Evolutionary conservation across 306 rosid species (phyloP), one percentile per base, ranked within the genome.

Genomic region (Neltuma alba): DNA sequence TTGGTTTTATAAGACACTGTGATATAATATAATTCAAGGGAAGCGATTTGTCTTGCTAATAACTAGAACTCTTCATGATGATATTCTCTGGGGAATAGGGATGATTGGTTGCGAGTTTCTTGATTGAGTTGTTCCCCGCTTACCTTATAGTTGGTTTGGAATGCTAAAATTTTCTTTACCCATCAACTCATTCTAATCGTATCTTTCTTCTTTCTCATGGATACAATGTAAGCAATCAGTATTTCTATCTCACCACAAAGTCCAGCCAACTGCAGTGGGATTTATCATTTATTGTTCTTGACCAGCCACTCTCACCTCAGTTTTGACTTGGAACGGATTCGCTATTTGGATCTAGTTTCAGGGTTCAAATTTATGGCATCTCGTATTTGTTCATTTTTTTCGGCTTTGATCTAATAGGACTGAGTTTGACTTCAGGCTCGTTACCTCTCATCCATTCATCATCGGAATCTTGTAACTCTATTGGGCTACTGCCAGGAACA

Each of bases 401-500:
- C 15, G 7, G 77, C 75, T 76, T 83, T 80, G 70, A 68, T 81
- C 84, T 83, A 81, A 90, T 77, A 79, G 54, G 74, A 27, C 50
- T 79, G 78, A 72, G 64, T 69, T 84, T 70, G 45, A 70, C 80
- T 85, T 72, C 88, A 94, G 98, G 98, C 91, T 78, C 96, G 84
- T 68, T 92, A 89, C 84, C 97, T 94, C 77, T 85, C 98, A 34
- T 80, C 97, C 34, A 91, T 92, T 83, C 93, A 85, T 13, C 97
- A 94, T 77, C 88, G 91, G 86, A 92, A 92, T 83, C 86, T 92
- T 21, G 98, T 92, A 44, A 83, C 80, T 88, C 97, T 94, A 14
- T 75, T 94, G 78, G 98, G 98, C 65, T 94, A 94, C 86, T 94
- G 98, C 85, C 97, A 92, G 86, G 98, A 94, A 83, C 90, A 83